Evolutionary conservation across 1,284 basidiomycete genomes (phyloP), one percentile per base, ranked within the genome.

Genomic region (Fomes fomentarius): DNA sequence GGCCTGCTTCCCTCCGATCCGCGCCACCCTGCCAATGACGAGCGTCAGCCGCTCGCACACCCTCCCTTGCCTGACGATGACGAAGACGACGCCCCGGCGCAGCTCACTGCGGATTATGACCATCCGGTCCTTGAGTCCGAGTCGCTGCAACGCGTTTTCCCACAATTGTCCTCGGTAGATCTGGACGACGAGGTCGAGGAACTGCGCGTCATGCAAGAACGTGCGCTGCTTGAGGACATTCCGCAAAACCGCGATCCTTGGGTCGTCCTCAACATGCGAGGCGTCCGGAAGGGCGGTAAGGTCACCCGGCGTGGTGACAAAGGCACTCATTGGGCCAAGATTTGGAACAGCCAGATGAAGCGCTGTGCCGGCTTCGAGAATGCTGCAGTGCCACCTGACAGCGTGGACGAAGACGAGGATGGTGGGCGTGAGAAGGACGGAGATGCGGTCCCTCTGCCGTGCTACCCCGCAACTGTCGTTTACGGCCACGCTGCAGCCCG

Each of bases 401-500:
- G 46, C 7, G 44, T 52, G 17, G 48, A 44, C 34, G 60, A 33
- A 11, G 57, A 50, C 39, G 50, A 50, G 38, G 40, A 30, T 5
- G 50, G 46, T 6, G 30, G 47, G 12, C 41, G 38, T 19, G 54
- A 41, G 17, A 46, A 56, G 34, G 45, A 62, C 53, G 41, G 59
- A 46, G 57, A 58, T 39, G 57, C 50, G 14, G 45, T 46, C n/a
- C 66, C 67, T 24, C 66, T 88, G 8, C 81, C 81, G 3, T 94
- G 93, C 66, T 81, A 83, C 61, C 90, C 92, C 3, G 79, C 85
- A 1, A 89, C 82, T 24, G 83, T 93, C n/a, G 72, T 95, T 8
- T 95, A 94, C 66, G 93, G 92, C 0, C 93, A 94, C 65, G 80
- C 89, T 6, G 92, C 93, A 4, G 74, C 79, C 3, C 76, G 89